Evolutionary conservation across 225 moss, liverwort and hornwort genomes (phyloP).

Genomic region (Pseudoscleropodium purum): DNA sequence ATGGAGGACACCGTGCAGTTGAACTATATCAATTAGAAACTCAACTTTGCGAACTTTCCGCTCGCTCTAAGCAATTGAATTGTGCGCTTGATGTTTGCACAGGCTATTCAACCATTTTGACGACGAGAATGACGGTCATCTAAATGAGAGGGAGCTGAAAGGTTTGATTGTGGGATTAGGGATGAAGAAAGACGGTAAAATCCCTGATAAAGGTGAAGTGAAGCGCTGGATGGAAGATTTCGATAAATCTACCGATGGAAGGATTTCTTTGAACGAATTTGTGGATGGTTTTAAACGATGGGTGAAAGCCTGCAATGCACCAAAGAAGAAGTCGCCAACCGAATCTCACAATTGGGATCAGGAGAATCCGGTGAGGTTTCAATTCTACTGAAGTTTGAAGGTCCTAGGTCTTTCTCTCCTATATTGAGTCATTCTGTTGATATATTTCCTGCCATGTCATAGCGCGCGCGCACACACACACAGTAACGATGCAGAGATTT

Average conservation of each 20-base stretch:
- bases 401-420: background rate
- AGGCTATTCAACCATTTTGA: conserved; percentile 68
- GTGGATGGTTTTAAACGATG: conserved; percentile 28
- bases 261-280: conserved; percentile 38
- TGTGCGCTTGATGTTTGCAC: background rate
- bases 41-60: background rate
- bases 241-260: conserved; percentile 21
- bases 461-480: too few relatives aligned
- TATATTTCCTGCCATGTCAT: background rate
- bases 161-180: conserved; percentile 34
- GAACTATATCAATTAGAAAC: background rate
- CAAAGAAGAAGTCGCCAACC: background rate
- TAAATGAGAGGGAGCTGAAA: conserved; percentile 39
- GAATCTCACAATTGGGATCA: background rate
- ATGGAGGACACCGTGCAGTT: background rate
- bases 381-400: background rate
- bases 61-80: background rate
- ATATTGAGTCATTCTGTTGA: background rate
- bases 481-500: background rate
- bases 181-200: background rate
- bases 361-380: conserved; percentile 27
- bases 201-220: conserved; percentile 32
- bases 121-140: background rate
- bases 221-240: conserved; percentile 57
- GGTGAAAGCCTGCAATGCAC: background rate